phyloP scores from a whole-genome alignment of 176 grass and related monocot genomes.

The Themeda triandra region DNA sequence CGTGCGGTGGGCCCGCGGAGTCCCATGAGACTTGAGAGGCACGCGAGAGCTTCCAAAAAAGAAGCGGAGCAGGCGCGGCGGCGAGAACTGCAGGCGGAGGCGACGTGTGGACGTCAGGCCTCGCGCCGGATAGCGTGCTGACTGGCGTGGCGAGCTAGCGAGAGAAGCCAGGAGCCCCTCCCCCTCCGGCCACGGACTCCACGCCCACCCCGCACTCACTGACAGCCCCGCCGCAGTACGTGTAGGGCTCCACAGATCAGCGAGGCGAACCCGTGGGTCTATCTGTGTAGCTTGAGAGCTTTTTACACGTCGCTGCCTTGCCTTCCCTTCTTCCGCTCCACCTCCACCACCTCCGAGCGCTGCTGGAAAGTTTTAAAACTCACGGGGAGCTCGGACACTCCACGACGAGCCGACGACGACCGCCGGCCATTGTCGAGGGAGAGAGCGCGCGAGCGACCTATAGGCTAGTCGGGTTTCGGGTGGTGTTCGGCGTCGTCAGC shows the following conservation, averaged over 20 bases:
- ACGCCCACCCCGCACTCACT: neutral
- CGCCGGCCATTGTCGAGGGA: neutral
- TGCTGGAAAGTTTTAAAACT: constrained; percentile 8
- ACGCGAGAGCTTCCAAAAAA: constrained; percentile 12
- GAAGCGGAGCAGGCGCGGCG: neutral
- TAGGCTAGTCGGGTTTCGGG: neutral
- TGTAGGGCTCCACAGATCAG: neutral
- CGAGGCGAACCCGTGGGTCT: accelerated
- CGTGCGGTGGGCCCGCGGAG: neutral
- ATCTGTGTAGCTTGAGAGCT: neutral
- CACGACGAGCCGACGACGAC: neutral
- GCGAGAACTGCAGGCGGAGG: neutral
- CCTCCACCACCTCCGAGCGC: neutral
- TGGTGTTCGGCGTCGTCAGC: neutral
- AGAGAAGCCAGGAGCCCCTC: neutral
- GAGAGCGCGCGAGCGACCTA: neutral
- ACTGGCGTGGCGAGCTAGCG: neutral
- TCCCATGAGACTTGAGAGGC: constrained; percentile 14
- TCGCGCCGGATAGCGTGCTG: constrained; percentile 44
- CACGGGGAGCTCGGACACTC: constrained; percentile 14
- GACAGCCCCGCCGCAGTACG: accelerated
- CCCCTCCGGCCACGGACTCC: accelerated
- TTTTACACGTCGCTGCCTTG: neutral
- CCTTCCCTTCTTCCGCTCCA: neutral
- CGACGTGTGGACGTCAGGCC: constrained; percentile 46